A percentile compares a stretch with the other conserved stretches of the same genome.
phyloP scores from a whole-genome alignment of 805 yeast species.

The Starmera caribaea region DNA sequence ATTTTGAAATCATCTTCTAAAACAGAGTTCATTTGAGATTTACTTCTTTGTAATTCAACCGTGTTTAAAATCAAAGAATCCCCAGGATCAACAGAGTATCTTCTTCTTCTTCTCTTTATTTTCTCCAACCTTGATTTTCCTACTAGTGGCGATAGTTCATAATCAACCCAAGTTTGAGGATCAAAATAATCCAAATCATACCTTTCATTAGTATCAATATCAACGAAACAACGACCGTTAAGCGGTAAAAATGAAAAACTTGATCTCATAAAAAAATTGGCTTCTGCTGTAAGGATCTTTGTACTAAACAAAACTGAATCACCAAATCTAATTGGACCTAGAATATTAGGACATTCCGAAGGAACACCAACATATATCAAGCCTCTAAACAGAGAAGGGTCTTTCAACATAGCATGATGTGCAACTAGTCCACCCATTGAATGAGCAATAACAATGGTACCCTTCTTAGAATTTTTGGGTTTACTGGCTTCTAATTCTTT shows the following conservation, averaged over 20 bases:
- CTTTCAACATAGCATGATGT: slow-evolving; percentile 63
- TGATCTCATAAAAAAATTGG: slow-evolving; percentile 82
- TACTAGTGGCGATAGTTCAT: slow-evolving; percentile 69
- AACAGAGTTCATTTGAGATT: slow-evolving; percentile 5
- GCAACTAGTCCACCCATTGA: slow-evolving; percentile 92
- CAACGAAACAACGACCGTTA: slow-evolving; percentile 64
- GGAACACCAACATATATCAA: slow-evolving; percentile 80
- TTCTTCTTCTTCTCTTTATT: slow-evolving; percentile 2
- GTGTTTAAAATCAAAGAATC: slow-evolving; percentile 2
- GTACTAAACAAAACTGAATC: slow-evolving; percentile 72
- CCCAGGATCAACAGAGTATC: slow-evolving; percentile 3
- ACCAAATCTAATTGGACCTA: slow-evolving; percentile 79
- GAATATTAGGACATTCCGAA: slow-evolving; percentile 69
- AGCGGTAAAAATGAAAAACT: slow-evolving; percentile 71
- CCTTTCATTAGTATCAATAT: slow-evolving; percentile 45
- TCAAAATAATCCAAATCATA: slow-evolving; percentile 70
- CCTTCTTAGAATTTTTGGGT: slow-evolving; percentile 35
- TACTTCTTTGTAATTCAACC: slow-evolving; percentile 12
- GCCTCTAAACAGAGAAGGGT: slow-evolving; percentile 64
- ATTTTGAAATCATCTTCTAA: slow-evolving; percentile 15
- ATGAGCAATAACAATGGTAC: slow-evolving; percentile 70
- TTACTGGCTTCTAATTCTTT: slow-evolving; percentile 31
- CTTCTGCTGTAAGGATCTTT: slow-evolving; percentile 67
- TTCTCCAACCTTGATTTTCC: slow-evolving; percentile 18
- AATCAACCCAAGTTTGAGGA: slow-evolving; percentile 70